phyloP scores from a whole-genome alignment of 2,329 filamentous ascomycete genomes.

The Immersiporthe knoxdaviesiana region DNA sequence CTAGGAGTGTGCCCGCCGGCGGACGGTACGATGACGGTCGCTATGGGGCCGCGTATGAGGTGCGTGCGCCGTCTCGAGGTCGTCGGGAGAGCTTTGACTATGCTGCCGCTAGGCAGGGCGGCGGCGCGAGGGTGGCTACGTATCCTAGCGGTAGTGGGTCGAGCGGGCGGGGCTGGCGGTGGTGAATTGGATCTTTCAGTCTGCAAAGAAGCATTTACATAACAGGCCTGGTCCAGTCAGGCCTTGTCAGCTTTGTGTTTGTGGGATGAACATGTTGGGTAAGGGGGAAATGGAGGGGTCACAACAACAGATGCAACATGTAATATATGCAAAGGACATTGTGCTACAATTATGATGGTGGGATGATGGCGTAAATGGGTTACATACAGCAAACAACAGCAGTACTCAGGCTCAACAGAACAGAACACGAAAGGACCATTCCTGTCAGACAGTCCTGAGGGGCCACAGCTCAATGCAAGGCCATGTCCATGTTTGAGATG shows the following conservation, averaged over 20 bases:
- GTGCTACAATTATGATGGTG: background rate
- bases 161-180: background rate
- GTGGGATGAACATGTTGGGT: background rate
- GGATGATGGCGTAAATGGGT: background rate
- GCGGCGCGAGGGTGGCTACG: background rate
- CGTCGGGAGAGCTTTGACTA: slow-evolving; percentile 3
- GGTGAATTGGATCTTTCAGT: background rate
- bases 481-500: background rate
- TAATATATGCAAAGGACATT: background rate
- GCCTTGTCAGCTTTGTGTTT: background rate
- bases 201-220: background rate
- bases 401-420: background rate
- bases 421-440: background rate
- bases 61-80: background rate
- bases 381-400: background rate
- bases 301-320: background rate
- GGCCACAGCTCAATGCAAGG: background rate
- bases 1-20: background rate
- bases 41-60: slow-evolving; percentile 5
- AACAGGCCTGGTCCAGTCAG: background rate
- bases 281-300: background rate
- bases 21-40: background rate
- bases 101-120: background rate
- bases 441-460: background rate
- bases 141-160: background rate